These are phyloP conservation scores for Astrocystis sublimbata DNA, from an alignment of 495 filamentous ascomycete genomes.

Conservation along the genomic window DNA sequence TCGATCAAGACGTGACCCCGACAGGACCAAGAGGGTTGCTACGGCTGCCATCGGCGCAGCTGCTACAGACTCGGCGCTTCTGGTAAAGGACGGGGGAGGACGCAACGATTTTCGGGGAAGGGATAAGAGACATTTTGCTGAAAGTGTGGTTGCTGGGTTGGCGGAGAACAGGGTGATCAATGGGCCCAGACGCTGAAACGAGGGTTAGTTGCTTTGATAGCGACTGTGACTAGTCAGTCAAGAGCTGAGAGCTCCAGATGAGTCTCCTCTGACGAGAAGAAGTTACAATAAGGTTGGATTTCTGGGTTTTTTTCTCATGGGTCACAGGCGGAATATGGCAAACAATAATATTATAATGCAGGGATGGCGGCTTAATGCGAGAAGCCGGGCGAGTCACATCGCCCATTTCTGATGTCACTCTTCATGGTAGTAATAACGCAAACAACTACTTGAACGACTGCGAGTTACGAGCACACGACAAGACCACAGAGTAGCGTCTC, in stretches of 20 bases:
- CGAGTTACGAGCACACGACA: too few species aligned
- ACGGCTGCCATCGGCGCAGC: slow-evolving; percentile 19
- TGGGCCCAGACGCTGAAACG: slow-evolving; percentile 3
- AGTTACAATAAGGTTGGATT: too few species aligned
- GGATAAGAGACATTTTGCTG: slow-evolving; percentile 6
- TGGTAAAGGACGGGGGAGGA: neutral
- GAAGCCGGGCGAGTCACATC: too few species aligned
- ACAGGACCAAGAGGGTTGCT: slow-evolving; percentile 5
- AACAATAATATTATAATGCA: too few species aligned
- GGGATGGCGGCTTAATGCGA: too few species aligned
- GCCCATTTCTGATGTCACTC: too few species aligned
- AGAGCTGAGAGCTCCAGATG: neutral
- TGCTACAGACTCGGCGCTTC: slow-evolving; percentile 16
- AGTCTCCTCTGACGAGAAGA: too few species aligned
- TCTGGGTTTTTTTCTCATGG: too few species aligned
- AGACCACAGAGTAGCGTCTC: too few species aligned
- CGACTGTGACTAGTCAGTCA: neutral
- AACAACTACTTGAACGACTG: too few species aligned
- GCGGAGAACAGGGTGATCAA: slow-evolving; percentile 21
- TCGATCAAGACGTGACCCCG: slow-evolving; percentile 13
- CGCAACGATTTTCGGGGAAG: neutral
- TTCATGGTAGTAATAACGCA: too few species aligned
- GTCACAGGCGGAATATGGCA: too few species aligned
- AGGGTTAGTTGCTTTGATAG: neutral
- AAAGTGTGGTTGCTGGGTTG: slow-evolving; percentile 19